Evolutionary conservation across 129 eudicot genomes (phyloP).

Genomic region (Tagetes erecta): DNA sequence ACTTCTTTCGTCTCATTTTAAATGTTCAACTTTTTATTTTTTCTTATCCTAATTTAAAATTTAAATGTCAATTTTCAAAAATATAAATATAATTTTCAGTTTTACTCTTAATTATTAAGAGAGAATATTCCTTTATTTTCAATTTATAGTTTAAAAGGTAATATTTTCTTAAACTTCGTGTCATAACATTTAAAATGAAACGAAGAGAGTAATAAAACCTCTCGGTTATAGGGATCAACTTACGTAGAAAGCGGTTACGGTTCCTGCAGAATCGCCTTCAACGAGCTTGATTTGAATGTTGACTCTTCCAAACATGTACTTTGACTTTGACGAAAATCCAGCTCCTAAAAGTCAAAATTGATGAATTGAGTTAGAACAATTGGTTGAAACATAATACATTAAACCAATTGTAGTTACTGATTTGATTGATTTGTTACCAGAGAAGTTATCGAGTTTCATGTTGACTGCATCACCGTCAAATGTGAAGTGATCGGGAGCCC

Average conservation of each 20-base stretch:
- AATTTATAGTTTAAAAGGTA: no score
- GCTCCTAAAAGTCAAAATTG: conserved; percentile 56
- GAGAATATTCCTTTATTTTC: no score
- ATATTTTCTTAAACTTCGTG: no score
- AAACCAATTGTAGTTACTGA: no score
- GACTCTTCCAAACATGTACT: conserved; percentile 92
- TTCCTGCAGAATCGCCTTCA: conserved; percentile 96
- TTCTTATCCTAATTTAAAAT: no score
- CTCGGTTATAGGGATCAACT: conserved; percentile 3
- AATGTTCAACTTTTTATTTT: no score
- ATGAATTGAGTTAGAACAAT: background rate
- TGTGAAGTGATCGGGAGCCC: conserved; percentile 81
- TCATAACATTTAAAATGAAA: no score
- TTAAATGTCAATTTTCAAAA: no score
- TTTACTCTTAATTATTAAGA: no score
- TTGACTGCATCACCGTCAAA: conserved; percentile 69
- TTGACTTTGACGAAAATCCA: conserved; percentile 86
- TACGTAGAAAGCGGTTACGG: conserved; percentile 97
- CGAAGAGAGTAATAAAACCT: no score
- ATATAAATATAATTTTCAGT: no score
- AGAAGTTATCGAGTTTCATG: conserved; percentile 82
- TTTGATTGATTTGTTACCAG: conserved; percentile 44
- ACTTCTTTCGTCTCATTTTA: no score
- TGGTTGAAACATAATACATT: background rate
- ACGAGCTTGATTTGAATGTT: conserved; percentile 83